Evolutionary conservation across 148 eudicot species (phyloP).

Genomic region (Dianthus caryophyllus): DNA sequence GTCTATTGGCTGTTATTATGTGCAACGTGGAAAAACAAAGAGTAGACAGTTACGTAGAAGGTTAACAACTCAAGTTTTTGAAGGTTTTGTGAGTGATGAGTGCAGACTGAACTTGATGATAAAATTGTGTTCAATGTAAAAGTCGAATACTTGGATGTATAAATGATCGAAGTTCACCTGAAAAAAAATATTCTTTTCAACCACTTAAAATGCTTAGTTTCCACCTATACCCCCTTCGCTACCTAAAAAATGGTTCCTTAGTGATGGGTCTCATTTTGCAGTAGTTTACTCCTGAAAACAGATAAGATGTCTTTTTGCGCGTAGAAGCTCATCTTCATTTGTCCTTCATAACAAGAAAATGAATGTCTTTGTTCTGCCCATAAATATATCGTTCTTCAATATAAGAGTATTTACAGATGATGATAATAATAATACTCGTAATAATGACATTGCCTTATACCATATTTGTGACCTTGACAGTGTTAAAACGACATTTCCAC

Average conservation of each 20-base stretch:
- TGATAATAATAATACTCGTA: neutral
- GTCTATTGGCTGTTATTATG: neutral
- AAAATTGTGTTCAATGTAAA: neutral
- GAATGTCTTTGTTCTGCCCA: neutral
- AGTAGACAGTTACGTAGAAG: neutral
- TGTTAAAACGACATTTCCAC: slow-evolving; percentile 20
- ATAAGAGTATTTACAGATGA: neutral
- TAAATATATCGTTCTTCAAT: neutral
- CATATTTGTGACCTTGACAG: neutral
- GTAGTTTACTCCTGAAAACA: neutral
- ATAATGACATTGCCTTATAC: slow-evolving; percentile 7
- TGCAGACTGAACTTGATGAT: too few relatives aligned
- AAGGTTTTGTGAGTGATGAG: neutral
- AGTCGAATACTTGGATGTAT: neutral
- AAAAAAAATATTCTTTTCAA: neutral
- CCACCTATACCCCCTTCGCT: neutral
- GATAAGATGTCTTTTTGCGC: neutral
- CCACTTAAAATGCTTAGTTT: neutral
- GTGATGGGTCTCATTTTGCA: neutral
- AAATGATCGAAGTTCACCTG: neutral
- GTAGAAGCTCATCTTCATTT: neutral
- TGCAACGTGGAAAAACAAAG: neutral
- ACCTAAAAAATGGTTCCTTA: neutral
- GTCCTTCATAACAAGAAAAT: neutral
- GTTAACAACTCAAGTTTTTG: neutral